Base-by-base conservation (phyloP, 2,329 filamentous ascomycete species). In the Alternaria triticimaculans region DNA sequence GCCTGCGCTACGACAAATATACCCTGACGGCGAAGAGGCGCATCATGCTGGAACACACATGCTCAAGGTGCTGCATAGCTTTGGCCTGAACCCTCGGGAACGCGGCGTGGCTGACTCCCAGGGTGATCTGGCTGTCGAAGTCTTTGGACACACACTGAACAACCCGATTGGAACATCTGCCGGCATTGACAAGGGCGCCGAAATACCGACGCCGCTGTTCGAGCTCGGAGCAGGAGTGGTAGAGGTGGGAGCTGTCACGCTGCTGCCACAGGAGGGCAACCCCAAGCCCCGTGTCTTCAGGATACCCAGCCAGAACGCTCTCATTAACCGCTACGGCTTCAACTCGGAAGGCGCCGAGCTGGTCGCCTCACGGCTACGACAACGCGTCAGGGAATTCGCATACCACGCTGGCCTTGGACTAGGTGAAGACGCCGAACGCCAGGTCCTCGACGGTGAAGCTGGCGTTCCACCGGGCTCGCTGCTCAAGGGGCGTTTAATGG, bases 101-200 rank as follows among this genome's bases (percentile, higher is more conserved):
- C 89, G 96, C 57, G 87, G 88, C n/a, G 82, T 86, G 62, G 82
- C 80, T 2, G 87, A 89, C 69, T 79, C 82, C 10, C 81, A 84
- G 66, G 85, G 85, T 3, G 85, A 85, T 68, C 75, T 90, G 53
- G 80, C 82, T 51, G 85, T 88, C 9, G 84, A 88, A 55, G 90
- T 98, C 20, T 97, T 97, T 77, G 93, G 92, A 37, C 87, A 91
- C 65, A 86, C 83, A 5, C 82, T 99, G 50, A 85, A 87, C 73
- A 98, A 97, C 81, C 96, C 96, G 2, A 89, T 99, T 73, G 96
- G 92, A 60, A 97, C 96, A 67, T 96, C 93, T n/a, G 96, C 93
- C 6, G 96, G 96, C 10, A 89, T 99, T 46, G 96, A 98, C 84
- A 98, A 99, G 84, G 88, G 97, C 76, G 96, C 90, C 58, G 93